A percentile compares a stretch with the other conserved stretches of the same genome.
These are phyloP conservation scores for Myxozyma sirexii DNA, from an alignment of 805 yeast genomes.

Conservation along the genomic window DNA sequence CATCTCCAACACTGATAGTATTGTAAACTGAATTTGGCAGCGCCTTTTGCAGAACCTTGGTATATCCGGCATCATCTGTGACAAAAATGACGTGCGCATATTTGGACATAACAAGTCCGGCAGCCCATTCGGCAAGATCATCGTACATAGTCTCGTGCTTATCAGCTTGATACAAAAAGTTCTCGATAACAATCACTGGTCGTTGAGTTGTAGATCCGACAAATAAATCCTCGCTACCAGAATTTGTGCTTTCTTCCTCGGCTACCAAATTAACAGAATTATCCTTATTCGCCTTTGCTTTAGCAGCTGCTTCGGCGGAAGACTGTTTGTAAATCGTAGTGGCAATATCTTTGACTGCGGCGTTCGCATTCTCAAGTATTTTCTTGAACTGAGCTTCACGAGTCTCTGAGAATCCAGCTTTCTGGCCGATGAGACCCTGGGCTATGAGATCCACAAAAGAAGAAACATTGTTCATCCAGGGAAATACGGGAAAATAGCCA, in stretches of 20 bases:
- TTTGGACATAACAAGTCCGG: slow-evolving; percentile 71
- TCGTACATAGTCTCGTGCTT: slow-evolving; percentile 67
- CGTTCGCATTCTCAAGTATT: slow-evolving; percentile 70
- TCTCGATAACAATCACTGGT: slow-evolving; percentile 82
- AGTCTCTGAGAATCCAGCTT: slow-evolving; percentile 83
- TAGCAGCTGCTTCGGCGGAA: neutral
- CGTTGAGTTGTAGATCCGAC: slow-evolving; percentile 83
- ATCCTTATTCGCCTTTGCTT: neutral
- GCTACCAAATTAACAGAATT: neutral
- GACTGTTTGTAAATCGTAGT: slow-evolving; percentile 16
- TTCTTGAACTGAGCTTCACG: slow-evolving; percentile 80
- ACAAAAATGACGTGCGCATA: slow-evolving; percentile 87
- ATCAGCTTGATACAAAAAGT: slow-evolving; percentile 64
- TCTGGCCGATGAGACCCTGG: slow-evolving; percentile 91
- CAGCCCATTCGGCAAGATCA: slow-evolving; percentile 87
- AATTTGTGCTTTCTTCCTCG: slow-evolving; percentile 31
- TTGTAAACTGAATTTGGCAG: slow-evolving; percentile 88
- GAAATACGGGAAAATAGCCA: slow-evolving; percentile 92
- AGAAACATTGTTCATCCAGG: slow-evolving; percentile 84
- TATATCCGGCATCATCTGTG: slow-evolving; percentile 81
- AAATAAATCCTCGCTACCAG: slow-evolving; percentile 65
- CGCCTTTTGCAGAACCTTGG: slow-evolving; percentile 66
- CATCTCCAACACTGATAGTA: slow-evolving; percentile 75
- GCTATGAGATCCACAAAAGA: slow-evolving; percentile 80
- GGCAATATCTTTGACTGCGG: slow-evolving; percentile 71